Evolutionary conservation across 257 asterid species (phyloP), one percentile per base, ranked within the genome.

Genomic region (Nicotiana sylvestris): DNA sequence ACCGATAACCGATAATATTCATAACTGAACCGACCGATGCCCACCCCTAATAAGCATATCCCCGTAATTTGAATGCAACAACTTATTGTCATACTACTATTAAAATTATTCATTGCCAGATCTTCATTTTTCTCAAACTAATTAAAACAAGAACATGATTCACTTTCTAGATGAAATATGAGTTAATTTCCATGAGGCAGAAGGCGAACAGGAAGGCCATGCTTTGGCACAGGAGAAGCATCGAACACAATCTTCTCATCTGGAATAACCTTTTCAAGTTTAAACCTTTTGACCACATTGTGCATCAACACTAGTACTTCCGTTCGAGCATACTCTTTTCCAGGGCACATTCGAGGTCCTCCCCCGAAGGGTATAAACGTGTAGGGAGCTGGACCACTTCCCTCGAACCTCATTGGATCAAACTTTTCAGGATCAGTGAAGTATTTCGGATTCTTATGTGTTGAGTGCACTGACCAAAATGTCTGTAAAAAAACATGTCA

Each of bases 311-410:
- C 25, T 13, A 32, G 46, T 30, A 66, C 46, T 66, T 66, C 74
- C 46, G 29, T 2, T 27, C n/a, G 32, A 64, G 35, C 69, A 64
- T 64, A 30, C 25, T 15, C 74, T 30, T 66, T 66, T 66, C n/a
- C 64, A 2, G 80, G 64, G 65, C 65, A 76, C 80, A 76, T 76
- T 7, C 80, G 64, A 10, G 80, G 80, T 53, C 80, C 80, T 51
- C 80, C 80, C 4, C 80, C 65, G 6, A 76, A 76, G 13, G 80
- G 80, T 29, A 76, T 39, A 76, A 76, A 76, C 4, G 80, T 76
- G 39, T 51, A 76, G 7, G 80, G 80, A 29, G 64, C 80, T 51
- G 80, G 80, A 29, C 80, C 80, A 29, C 29, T 51, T 16, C 80
- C 80, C 12, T 51, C 80, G 17, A 74, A 74, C 4, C 80, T 49